Percentiles rank a stretch among this genome's conserved stretches.
Conservation (phyloP, 192 early-diverging fungal species). For the Kickxella alabastrina region DNA sequence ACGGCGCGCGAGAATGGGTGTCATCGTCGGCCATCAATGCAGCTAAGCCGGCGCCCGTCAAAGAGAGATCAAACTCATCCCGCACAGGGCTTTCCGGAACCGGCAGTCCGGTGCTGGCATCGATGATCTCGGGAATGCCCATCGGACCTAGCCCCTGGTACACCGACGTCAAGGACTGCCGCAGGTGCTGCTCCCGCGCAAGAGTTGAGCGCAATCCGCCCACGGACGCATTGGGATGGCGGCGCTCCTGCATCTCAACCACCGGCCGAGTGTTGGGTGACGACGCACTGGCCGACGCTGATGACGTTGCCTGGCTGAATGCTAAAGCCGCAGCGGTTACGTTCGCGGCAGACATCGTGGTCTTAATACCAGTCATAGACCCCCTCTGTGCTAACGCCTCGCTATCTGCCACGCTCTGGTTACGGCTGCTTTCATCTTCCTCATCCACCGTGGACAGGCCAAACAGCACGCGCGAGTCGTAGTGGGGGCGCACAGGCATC, state of each 20-base stretch:
- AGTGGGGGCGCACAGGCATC: slow-evolving; percentile 30
- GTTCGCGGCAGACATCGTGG: not conserved
- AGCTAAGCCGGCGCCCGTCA: slow-evolving; percentile 1
- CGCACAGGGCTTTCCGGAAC: not conserved
- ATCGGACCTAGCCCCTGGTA: slow-evolving; percentile 8
- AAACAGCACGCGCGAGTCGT: slow-evolving; percentile 30
- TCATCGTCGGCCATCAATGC: slow-evolving; percentile 15
- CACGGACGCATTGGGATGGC: not conserved
- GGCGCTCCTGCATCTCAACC: slow-evolving; percentile 20
- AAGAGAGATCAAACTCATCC: slow-evolving; percentile 9
- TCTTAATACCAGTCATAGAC: not conserved
- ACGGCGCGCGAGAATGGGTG: slow-evolving; percentile 19
- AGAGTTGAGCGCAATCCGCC: slow-evolving; percentile 19
- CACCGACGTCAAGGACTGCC: slow-evolving; percentile 1
- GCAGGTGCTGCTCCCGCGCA: slow-evolving; percentile 2
- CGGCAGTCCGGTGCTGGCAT: slow-evolving; percentile 1
- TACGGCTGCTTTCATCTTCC: slow-evolving; percentile 37
- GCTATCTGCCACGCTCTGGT: slow-evolving; percentile 17
- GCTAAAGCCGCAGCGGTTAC: not conserved
- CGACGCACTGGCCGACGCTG: not conserved
- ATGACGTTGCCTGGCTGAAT: slow-evolving; percentile 2
- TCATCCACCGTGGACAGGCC: slow-evolving; percentile 38
- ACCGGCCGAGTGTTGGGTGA: not conserved
- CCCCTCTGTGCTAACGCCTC: not conserved
- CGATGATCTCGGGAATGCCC: slow-evolving; percentile 8